A percentile compares a stretch with the other conserved stretches of the same genome.
These are phyloP conservation scores for Corynespora cassiicola DNA, from an alignment of 2,329 filamentous ascomycete species.

Conservation along the genomic window DNA sequence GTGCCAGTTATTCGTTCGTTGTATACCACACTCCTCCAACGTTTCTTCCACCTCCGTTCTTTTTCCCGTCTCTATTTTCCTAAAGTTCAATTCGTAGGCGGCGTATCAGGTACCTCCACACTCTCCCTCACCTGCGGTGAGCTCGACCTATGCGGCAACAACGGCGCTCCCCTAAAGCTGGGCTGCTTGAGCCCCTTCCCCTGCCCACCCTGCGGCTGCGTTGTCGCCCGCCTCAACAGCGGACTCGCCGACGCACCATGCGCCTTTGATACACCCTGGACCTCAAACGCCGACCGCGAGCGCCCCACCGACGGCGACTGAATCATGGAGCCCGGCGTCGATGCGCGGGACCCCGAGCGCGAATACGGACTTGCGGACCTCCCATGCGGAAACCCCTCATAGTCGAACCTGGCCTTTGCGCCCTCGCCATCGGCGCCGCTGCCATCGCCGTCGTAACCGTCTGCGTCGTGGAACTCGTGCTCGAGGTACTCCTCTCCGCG, in stretches of 20 bases:
- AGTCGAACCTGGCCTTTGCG: slow-evolving; percentile 31
- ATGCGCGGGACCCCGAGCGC: slow-evolving; percentile 19
- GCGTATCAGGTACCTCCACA: slow-evolving; percentile 28
- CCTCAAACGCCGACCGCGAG: too few species aligned
- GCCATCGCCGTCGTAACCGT: slow-evolving; percentile 15
- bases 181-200: slow-evolving; percentile 27
- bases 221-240: slow-evolving; percentile 40
- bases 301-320: not conserved
- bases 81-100: too few species aligned
- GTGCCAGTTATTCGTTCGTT: too few species aligned
- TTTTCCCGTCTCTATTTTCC: too few species aligned
- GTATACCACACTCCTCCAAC: too few species aligned
- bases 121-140: slow-evolving; percentile 18
- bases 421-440: slow-evolving; percentile 10
- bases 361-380: slow-evolving; percentile 22
- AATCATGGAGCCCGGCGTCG: not conserved
- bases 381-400: slow-evolving; percentile 35
- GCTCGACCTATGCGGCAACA: slow-evolving; percentile 26
- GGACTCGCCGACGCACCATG: slow-evolving; percentile 35
- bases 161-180: slow-evolving; percentile 26
- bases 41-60: too few species aligned
- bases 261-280: not conserved
- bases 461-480: slow-evolving; percentile 29
- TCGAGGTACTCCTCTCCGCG: slow-evolving; percentile 71
- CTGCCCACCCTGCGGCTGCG: slow-evolving; percentile 26